Percentiles rank a stretch among this genome's conserved stretches.
Evolutionary conservation across 1,284 basidiomycete genomes (phyloP).

Genomic region (Polyporus tsugae): DNA sequence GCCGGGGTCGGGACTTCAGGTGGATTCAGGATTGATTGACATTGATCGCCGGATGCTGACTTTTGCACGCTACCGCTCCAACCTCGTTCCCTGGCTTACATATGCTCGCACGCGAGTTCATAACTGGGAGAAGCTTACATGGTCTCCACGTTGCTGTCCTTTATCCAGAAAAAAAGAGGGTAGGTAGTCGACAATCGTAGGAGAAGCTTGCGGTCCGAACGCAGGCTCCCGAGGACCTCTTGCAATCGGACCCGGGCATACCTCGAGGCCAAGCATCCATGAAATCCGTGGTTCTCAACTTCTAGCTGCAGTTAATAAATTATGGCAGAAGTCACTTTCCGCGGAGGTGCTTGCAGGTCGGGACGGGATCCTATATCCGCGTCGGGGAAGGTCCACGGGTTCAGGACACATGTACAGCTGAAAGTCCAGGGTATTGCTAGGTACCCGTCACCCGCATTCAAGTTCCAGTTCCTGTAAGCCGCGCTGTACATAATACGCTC

Average conservation of each 20-base stretch:
- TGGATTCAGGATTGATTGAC: not conserved
- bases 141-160: no score
- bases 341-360: not conserved
- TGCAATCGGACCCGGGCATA: not conserved
- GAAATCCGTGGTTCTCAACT: not conserved
- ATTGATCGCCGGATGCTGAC: not conserved
- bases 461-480: not conserved
- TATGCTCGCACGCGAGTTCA: not conserved
- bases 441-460: not conserved
- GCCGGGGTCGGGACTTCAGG: not conserved
- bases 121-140: no score
- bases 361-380: not conserved
- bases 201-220: not conserved
- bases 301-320: constrained; percentile 1
- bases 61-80: not conserved
- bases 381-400: not conserved
- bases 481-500: not conserved
- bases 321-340: not conserved
- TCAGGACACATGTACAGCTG: not conserved
- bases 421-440: not conserved
- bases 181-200: no score
- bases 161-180: no score
- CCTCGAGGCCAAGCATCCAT: not conserved
- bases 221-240: not conserved
- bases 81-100: not conserved